Percentiles rank a stretch among this genome's conserved stretches.
phyloP scores from a whole-genome alignment of 805 yeast species.

The Saccharomycopsis microspora region DNA sequence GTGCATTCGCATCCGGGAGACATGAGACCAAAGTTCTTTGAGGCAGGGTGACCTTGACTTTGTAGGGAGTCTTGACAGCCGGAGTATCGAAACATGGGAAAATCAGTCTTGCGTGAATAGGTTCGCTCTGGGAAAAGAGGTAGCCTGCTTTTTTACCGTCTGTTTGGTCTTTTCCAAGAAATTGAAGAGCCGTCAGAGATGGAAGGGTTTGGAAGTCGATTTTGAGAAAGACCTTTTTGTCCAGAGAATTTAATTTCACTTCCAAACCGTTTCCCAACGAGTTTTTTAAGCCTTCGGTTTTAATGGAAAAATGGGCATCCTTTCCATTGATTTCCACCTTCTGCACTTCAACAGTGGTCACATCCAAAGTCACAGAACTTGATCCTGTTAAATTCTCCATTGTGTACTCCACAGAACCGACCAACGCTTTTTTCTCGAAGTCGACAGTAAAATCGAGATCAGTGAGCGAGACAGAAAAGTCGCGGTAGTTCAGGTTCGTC shows the following conservation, averaged over 20 bases:
- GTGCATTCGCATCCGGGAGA: constrained; percentile 24
- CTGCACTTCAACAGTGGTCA: constrained; percentile 46
- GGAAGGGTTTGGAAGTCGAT: constrained; percentile 60
- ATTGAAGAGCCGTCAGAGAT: constrained; percentile 76
- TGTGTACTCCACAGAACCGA: constrained; percentile 43
- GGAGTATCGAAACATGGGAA: constrained; percentile 93
- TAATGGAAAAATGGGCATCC: constrained; percentile 23
- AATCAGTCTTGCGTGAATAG: constrained; percentile 80
- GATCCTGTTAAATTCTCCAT: constrained; percentile 26
- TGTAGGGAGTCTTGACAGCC: constrained; percentile 57
- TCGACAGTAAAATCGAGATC: constrained; percentile 38
- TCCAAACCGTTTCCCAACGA: constrained; percentile 24
- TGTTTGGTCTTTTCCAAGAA: constrained; percentile 65
- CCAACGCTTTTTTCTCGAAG: constrained; percentile 40
- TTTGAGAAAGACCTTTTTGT: constrained; percentile 21
- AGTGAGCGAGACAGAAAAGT: constrained; percentile 42
- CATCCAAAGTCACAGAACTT: constrained; percentile 45
- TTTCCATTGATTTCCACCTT: constrained; percentile 33
- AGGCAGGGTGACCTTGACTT: constrained; percentile 47
- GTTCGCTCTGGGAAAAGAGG: constrained; percentile 83
- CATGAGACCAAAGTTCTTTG: constrained; percentile 72
- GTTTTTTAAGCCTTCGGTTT: constrained; percentile 47
- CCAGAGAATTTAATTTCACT: background rate
- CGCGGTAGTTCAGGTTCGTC: constrained; percentile 60
- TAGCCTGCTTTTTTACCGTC: constrained; percentile 60